phyloP scores from a whole-genome alignment of 179 eudicot species.

The Sideroxylon spinosum region DNA sequence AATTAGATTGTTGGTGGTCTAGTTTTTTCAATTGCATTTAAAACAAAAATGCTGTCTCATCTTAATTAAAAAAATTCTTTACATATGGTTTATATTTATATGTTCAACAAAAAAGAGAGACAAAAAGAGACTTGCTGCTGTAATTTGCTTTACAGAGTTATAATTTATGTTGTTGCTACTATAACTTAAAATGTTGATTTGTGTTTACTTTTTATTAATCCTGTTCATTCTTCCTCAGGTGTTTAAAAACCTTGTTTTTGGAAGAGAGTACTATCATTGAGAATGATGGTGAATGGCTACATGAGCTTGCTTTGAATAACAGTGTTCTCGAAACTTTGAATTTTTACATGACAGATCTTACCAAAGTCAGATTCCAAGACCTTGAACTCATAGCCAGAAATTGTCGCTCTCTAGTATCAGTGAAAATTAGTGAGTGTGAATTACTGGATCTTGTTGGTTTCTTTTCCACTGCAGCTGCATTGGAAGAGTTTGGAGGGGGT shows the following conservation, averaged over 20 bases:
- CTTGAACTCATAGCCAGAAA: slow-evolving; percentile 62
- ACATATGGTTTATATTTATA: neutral
- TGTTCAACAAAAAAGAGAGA: neutral
- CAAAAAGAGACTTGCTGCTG: neutral
- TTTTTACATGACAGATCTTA: slow-evolving; percentile 68
- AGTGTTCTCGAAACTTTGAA: slow-evolving; percentile 56
- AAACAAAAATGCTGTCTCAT: neutral
- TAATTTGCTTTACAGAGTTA: neutral
- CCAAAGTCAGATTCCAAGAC: slow-evolving; percentile 38
- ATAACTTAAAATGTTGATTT: neutral
- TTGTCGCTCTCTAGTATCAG: slow-evolving; percentile 58
- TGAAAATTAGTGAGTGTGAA: slow-evolving; percentile 68
- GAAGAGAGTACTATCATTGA: slow-evolving; percentile 60
- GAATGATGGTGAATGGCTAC: slow-evolving; percentile 59
- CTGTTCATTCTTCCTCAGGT: slow-evolving; percentile 32
- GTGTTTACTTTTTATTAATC: slow-evolving; percentile 1
- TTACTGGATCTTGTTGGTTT: slow-evolving; percentile 52
- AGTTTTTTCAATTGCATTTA: neutral
- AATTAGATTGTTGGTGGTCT: neutral
- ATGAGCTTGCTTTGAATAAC: slow-evolving; percentile 60
- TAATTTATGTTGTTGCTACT: neutral
- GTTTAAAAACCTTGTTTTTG: slow-evolving; percentile 45
- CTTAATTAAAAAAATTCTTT: no score
- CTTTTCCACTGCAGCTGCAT: slow-evolving; percentile 38
- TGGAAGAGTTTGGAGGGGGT: slow-evolving; percentile 74